Evolutionary conservation across 352 stramenopile species (phyloP).

Genomic region (Phytophthora citrophthora): DNA sequence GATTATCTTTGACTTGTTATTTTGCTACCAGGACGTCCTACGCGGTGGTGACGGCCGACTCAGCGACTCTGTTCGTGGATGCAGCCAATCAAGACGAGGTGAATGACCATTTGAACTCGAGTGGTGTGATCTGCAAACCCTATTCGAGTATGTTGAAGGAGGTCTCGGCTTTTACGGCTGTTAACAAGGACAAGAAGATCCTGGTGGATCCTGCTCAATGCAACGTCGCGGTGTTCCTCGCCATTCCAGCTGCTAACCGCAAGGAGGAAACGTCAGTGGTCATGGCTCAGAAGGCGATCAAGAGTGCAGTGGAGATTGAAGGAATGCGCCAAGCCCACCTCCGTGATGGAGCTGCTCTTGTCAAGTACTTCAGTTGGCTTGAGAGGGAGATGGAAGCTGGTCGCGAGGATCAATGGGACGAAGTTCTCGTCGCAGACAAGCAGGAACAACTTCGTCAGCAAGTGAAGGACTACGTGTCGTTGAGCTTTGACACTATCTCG

Average conservation of each 20-base stretch:
- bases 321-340: slow-evolving; percentile 96
- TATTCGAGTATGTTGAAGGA: slow-evolving; percentile 60
- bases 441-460: slow-evolving; percentile 89
- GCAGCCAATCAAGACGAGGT: slow-evolving; percentile 71
- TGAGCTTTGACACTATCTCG: slow-evolving; percentile 98
- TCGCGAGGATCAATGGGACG: slow-evolving; percentile 63
- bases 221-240: slow-evolving; percentile 86
- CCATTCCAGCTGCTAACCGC: slow-evolving; percentile 71
- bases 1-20: not conserved
- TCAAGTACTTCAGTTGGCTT: slow-evolving; percentile 95
- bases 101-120: slow-evolving; percentile 48
- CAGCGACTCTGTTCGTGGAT: slow-evolving; percentile 94
- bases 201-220: slow-evolving; percentile 83
- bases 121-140: slow-evolving; percentile 67
- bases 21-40: slow-evolving; percentile 84
- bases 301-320: slow-evolving; percentile 95
- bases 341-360: slow-evolving; percentile 95
- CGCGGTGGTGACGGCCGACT: slow-evolving; percentile 91
- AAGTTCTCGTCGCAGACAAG: slow-evolving; percentile 92
- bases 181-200: slow-evolving; percentile 65
- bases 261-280: slow-evolving; percentile 82
- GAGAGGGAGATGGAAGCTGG: slow-evolving; percentile 71
- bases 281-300: slow-evolving; percentile 91
- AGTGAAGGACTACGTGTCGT: slow-evolving; percentile 90
- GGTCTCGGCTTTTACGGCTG: slow-evolving; percentile 52